Conservation (phyloP, 2,329 filamentous ascomycete genomes). For the Leptosphaerulina australis region DNA sequence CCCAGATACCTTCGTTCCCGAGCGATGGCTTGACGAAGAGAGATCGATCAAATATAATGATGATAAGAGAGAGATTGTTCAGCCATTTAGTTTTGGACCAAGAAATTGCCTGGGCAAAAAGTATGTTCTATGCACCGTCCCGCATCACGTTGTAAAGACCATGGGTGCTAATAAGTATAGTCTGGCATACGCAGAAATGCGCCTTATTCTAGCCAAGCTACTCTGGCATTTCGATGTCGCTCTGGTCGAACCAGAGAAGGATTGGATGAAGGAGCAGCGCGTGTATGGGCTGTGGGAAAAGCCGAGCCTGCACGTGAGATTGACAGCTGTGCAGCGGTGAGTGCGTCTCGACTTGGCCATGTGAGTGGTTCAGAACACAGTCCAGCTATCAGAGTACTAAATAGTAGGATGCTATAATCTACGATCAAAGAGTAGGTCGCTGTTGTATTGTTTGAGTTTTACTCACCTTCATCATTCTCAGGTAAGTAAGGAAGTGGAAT, state of each 20-base stretch:
- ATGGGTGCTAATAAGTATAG: constrained; percentile 13
- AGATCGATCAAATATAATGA: constrained; percentile 25
- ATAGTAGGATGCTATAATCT: too few relatives aligned
- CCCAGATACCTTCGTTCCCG: constrained; percentile 34
- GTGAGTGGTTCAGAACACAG: too few relatives aligned
- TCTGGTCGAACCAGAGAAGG: constrained; percentile 26
- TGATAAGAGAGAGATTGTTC: constrained; percentile 42
- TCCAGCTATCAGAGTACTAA: too few relatives aligned
- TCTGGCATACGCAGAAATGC: constrained; percentile 38
- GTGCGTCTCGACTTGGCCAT: too few relatives aligned
- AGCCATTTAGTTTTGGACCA: constrained; percentile 39
- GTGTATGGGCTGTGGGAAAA: constrained; percentile 46
- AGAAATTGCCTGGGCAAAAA: constrained; percentile 41
- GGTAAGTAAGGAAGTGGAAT: too few relatives aligned
- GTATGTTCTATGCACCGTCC: constrained; percentile 30
- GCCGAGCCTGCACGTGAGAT: constrained; percentile 30
- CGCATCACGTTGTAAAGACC: neutral
- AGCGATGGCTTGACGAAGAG: constrained; percentile 49
- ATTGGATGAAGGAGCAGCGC: constrained; percentile 50
- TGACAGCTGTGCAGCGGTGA: constrained; percentile 31
- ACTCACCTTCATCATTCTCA: too few relatives aligned
- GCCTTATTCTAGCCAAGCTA: constrained; percentile 35
- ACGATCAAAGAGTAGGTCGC: too few relatives aligned
- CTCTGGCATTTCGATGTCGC: constrained; percentile 35
- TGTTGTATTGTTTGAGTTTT: too few relatives aligned